Conservation (phyloP, 805 yeast species). For the Pachysolen tannophilus region DNA sequence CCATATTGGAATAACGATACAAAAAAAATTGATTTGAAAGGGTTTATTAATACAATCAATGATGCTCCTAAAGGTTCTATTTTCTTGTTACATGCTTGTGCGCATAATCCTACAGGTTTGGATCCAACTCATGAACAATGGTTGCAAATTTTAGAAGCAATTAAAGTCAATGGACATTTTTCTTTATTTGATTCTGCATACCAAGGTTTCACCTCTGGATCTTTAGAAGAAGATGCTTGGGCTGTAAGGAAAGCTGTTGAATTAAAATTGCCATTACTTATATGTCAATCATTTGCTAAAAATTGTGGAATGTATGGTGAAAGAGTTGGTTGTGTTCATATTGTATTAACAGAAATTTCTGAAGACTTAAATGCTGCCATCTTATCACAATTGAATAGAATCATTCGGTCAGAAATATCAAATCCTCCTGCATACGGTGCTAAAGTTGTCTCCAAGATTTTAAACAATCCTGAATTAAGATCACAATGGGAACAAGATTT, state of each 20-base stretch:
- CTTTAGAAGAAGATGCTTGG: slow-evolving; percentile 59
- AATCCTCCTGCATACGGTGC: slow-evolving; percentile 96
- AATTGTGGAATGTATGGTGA: slow-evolving; percentile 96
- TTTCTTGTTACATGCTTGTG: slow-evolving; percentile 85
- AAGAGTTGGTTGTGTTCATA: slow-evolving; percentile 78
- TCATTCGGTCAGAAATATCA: slow-evolving; percentile 81
- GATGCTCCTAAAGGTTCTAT: slow-evolving; percentile 50
- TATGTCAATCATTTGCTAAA: slow-evolving; percentile 91
- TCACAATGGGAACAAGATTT: slow-evolving; percentile 79
- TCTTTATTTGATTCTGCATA: slow-evolving; percentile 92
- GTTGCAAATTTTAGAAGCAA: slow-evolving; percentile 61
- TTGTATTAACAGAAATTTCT: slow-evolving; percentile 39
- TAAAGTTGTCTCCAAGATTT: slow-evolving; percentile 72
- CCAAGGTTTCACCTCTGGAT: slow-evolving; percentile 91
- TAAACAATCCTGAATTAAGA: slow-evolving; percentile 51
- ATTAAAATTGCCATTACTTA: slow-evolving; percentile 41
- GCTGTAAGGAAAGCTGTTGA: slow-evolving; percentile 40
- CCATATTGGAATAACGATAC: slow-evolving; percentile 59
- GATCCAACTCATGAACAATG: slow-evolving; percentile 81
- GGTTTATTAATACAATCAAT: slow-evolving; percentile 51
- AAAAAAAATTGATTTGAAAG: slow-evolving; percentile 58
- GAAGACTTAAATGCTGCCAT: slow-evolving; percentile 33
- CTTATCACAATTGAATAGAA: slow-evolving; percentile 69
- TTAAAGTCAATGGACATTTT: slow-evolving; percentile 50
- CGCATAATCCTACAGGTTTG: slow-evolving; percentile 96